Base-by-base conservation (phyloP, 352 stramenopile species). In the Phytophthora sp. region DNA sequence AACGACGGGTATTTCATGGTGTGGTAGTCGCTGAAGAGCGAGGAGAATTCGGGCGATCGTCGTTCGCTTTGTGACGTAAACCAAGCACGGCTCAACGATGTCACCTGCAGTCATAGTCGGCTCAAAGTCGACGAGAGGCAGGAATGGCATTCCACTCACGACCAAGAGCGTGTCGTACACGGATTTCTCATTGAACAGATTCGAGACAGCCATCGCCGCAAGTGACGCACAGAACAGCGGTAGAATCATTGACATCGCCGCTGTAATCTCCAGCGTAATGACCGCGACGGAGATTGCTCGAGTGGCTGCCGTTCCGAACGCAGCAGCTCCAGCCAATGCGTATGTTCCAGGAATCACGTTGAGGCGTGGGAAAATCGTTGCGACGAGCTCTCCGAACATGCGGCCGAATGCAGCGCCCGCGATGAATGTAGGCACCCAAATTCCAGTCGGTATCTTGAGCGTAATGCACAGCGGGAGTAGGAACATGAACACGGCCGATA, bases 381-480 rank as follows among this genome's bases (percentile, higher is more conserved):
- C 56, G 8, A 94, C 31, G 0, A 74, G 54, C 64, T 96, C 88
- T 42, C 88, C 90, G 57, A 90, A 93, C 21, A 95, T 67, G 1
- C 90, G 77, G 8, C 90, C 90, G 26, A 95, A 88, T 7, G 84
- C 77, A 39, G 86, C 90, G 20, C 90, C 90, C 3, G 85, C 79
- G n/a, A 93, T 89, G 47, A 97, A 96, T 3, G 85, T 90, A 16
- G 90, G 90, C 5, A 96, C 61, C 78, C 86, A 94, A 46, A 96
- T 87, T 26, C 90, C 89, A 4, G 85, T 93, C 7, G 90, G 89
- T 12, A 97, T 73, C 11, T 80, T 76, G 1, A 97, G 72, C 7
- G 86, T 94, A 54, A 95, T 94, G 44, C 84, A 94, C 26, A 96
- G 63, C 45, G 88, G 86, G 1, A 96, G 61, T 41, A 96, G 51